These are phyloP conservation scores for Nakaseomyces glabratus DNA, from an alignment of 1,139 yeast genomes.

Conservation along the genomic window DNA sequence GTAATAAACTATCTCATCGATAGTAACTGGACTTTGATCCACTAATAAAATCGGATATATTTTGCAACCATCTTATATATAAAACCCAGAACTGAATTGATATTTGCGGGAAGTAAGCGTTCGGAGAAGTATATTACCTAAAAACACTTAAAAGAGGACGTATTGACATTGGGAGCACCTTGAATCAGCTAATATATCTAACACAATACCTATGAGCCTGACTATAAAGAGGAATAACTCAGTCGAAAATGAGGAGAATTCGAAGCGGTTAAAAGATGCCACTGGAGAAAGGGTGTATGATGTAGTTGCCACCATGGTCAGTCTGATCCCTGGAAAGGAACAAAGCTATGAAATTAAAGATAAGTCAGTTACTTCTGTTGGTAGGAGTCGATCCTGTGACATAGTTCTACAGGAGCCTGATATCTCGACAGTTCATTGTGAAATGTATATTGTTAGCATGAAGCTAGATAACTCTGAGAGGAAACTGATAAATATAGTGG, in stretches of 20 bases:
- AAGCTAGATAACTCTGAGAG: slow-evolving; percentile 33
- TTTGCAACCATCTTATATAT: too few species aligned
- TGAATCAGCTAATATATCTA: too few species aligned
- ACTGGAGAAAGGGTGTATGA: slow-evolving; percentile 5
- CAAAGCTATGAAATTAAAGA: slow-evolving; percentile 17
- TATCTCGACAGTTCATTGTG: slow-evolving; percentile 61
- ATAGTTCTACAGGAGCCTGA: slow-evolving; percentile 47
- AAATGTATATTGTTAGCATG: slow-evolving; percentile 35
- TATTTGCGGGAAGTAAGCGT: too few species aligned
- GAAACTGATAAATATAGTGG: slow-evolving; percentile 44
- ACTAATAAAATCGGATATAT: too few species aligned
- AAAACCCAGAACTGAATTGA: too few species aligned
- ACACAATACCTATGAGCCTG: too few species aligned
- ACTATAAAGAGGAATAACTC: slow-evolving; percentile 5
- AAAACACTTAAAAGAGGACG: too few species aligned
- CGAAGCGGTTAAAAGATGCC: neutral
- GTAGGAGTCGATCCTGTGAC: slow-evolving; percentile 59
- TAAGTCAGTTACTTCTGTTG: slow-evolving; percentile 32
- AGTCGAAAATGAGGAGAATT: neutral
- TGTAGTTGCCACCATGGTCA: slow-evolving; percentile 15
- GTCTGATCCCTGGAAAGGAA: slow-evolving; percentile 30
- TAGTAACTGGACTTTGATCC: too few species aligned
- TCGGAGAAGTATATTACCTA: too few species aligned
- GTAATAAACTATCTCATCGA: too few species aligned
- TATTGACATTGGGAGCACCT: too few species aligned